Evolutionary conservation across 495 filamentous ascomycete genomes (phyloP).

Genomic region (Lasiosphaeris hirsuta): DNA sequence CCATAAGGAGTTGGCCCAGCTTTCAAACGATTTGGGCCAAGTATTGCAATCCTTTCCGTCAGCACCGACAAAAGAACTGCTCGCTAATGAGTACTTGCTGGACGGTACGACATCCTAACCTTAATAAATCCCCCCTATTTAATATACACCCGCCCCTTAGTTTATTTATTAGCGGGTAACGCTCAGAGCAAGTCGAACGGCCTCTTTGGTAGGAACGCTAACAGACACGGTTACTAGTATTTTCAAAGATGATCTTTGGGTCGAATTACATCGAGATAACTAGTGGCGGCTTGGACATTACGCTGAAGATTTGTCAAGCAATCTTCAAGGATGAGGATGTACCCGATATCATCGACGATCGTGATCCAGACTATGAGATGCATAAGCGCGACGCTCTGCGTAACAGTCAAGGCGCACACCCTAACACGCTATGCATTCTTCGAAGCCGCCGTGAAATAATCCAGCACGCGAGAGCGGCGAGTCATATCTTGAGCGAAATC

Average conservation of each 20-base stretch:
- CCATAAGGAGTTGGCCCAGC: background rate
- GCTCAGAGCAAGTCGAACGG: no score
- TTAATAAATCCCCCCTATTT: no score
- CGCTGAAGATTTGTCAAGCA: constrained; percentile 15
- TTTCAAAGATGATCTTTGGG: constrained; percentile 21
- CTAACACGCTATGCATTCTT: background rate
- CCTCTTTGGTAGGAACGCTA: no score
- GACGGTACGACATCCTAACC: background rate
- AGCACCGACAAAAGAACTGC: background rate
- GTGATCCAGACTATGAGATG: constrained; percentile 6
- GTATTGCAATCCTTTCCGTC: background rate
- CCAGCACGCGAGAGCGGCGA: constrained; percentile 33
- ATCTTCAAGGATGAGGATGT: constrained; percentile 16
- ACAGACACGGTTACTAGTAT: no score
- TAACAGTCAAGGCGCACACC: background rate
- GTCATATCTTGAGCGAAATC: constrained; percentile 22
- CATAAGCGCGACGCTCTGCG: background rate
- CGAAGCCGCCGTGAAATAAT: constrained; percentile 27
- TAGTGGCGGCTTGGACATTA: constrained; percentile 16
- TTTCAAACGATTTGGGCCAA: background rate
- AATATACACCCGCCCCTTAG: no score
- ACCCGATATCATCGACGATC: background rate
- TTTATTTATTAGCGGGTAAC: no score
- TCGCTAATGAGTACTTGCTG: background rate
- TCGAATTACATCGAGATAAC: constrained; percentile 27